A percentile compares a stretch with the other conserved stretches of the same genome.
phyloP scores from a whole-genome alignment of 2,329 filamentous ascomycete genomes.

The Lasiodiplodia sp. region DNA sequence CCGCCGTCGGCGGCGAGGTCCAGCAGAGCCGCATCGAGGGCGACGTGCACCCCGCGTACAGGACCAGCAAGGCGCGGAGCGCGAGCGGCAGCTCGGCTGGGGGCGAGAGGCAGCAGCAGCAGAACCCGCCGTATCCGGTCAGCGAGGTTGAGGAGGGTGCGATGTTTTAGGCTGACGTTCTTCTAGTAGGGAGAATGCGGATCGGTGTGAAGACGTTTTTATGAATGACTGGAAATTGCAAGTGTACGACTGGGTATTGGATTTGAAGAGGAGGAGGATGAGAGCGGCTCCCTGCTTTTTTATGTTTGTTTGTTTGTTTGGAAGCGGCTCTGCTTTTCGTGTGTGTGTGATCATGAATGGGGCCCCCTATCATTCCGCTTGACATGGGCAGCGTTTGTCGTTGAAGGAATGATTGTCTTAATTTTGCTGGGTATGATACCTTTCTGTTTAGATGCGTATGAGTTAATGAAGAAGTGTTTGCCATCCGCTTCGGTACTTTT shows the following conservation, averaged over 20 bases:
- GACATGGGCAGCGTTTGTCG: not conserved
- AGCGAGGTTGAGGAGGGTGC: slow-evolving; percentile 7
- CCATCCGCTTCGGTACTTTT: no score
- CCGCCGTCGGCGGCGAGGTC: slow-evolving; percentile 22
- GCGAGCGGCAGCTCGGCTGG: slow-evolving; percentile 11
- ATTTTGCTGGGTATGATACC: not conserved
- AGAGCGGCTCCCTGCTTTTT: no score
- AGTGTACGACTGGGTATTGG: no score
- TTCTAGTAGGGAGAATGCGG: not conserved
- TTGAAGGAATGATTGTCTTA: not conserved
- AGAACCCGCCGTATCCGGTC: slow-evolving; percentile 12
- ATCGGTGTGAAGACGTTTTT: not conserved
- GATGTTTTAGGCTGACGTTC: not conserved
- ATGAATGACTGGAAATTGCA: not conserved
- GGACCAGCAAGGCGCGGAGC: slow-evolving; percentile 9
- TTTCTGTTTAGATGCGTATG: not conserved
- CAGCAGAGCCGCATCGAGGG: slow-evolving; percentile 4
- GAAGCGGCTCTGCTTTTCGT: not conserved
- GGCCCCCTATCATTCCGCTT: not conserved
- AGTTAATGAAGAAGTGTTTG: not conserved
- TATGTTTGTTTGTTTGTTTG: not conserved
- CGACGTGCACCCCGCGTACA: slow-evolving; percentile 28
- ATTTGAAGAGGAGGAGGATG: no score
- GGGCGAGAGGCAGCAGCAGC: slow-evolving; percentile 8
- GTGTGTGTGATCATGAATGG: no score